Conservation (phyloP, 2,329 filamentous ascomycete species). For the Sclerotinia trifoliorum region DNA sequence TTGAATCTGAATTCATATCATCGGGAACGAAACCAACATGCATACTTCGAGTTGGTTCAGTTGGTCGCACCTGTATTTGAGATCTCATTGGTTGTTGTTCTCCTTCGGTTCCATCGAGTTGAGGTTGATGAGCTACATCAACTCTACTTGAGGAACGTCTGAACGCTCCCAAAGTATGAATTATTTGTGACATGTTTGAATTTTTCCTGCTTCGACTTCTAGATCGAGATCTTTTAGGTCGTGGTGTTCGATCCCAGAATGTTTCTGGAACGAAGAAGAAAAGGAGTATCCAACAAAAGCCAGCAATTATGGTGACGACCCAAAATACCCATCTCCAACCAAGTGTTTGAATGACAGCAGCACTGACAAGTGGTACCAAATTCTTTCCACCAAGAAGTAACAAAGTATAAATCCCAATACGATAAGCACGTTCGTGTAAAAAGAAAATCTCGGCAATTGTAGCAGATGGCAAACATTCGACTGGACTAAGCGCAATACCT, state of each 20-base stretch:
- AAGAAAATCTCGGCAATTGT: constrained; percentile 97
- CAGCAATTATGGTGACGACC: constrained; percentile 80
- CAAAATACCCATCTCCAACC: constrained; percentile 92
- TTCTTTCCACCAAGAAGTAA: constrained; percentile 90
- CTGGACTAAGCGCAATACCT: constrained; percentile 82
- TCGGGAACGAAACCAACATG: constrained; percentile 58
- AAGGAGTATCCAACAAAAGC: constrained; percentile 65
- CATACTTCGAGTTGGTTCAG: constrained; percentile 33
- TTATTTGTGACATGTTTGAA: constrained; percentile 27
- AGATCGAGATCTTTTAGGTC: constrained; percentile 23
- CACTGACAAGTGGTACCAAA: constrained; percentile 80
- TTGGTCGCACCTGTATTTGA: neutral
- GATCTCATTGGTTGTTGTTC: neutral
- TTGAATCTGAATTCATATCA: constrained; percentile 23
- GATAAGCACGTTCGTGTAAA: constrained; percentile 87
- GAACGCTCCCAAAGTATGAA: constrained; percentile 23
- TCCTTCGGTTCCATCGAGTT: constrained; percentile 10
- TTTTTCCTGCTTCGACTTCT: constrained; percentile 26
- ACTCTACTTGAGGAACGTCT: constrained; percentile 20
- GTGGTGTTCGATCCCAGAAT: constrained; percentile 86
- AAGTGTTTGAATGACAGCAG: constrained; percentile 73
- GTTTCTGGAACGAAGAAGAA: constrained; percentile 94
- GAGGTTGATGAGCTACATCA: neutral
- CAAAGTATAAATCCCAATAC: constrained; percentile 89
- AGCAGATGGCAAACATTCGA: constrained; percentile 89